Conservation (phyloP, 176 grass and related monocot species). For the Rhipidocladum racemiflorum region DNA sequence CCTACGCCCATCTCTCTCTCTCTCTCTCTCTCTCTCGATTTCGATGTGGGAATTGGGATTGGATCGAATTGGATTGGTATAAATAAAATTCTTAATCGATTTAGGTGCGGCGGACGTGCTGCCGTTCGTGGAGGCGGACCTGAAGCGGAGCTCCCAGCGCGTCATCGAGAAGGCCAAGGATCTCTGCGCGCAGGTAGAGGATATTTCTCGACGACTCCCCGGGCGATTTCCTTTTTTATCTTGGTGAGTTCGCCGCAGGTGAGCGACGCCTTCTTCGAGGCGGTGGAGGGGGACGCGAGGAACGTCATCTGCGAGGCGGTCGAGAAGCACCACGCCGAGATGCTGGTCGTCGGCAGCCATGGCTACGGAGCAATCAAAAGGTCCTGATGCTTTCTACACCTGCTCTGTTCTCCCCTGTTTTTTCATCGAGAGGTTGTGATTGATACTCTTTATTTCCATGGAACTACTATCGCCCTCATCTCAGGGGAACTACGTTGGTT, state of each 20-base stretch:
- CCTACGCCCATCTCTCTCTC: background rate
- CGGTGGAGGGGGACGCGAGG: conserved; percentile 67
- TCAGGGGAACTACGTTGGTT: background rate
- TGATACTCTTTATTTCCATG: too few relatives aligned
- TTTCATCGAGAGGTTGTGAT: background rate
- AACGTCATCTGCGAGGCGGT: conserved; percentile 81
- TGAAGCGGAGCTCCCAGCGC: conserved; percentile 38
- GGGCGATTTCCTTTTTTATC: background rate
- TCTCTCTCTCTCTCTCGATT: background rate
- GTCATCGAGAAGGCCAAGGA: conserved; percentile 64
- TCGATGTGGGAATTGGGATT: background rate
- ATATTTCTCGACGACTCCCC: background rate
- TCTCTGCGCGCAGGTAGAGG: conserved; percentile 46
- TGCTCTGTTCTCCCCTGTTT: conserved; percentile 13
- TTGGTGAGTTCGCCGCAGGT: conserved; percentile 34
- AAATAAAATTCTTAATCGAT: background rate
- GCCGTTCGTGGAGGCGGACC: conserved; percentile 65
- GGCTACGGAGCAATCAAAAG: conserved; percentile 91
- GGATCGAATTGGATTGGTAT: background rate
- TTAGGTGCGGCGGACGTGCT: conserved; percentile 64
- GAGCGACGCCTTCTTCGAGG: conserved; percentile 50
- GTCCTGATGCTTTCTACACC: background rate
- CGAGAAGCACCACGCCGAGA: conserved; percentile 68
- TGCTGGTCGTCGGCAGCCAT: conserved; percentile 85
- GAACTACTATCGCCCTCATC: background rate